Base-by-base conservation (phyloP, 768 basidiomycete species). In the Macrolepiota albuminosa region DNA sequence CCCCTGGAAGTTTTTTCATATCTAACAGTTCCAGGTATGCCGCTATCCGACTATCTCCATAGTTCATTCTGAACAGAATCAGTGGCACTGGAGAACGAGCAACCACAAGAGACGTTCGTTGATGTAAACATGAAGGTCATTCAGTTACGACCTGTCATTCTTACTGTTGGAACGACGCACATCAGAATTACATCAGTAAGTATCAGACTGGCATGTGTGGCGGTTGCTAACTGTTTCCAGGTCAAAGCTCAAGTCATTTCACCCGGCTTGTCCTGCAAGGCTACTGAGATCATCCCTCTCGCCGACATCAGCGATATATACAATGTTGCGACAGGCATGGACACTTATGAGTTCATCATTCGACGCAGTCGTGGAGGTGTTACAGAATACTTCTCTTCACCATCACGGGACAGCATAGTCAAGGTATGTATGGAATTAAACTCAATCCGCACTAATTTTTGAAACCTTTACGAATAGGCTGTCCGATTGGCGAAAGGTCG, bases 301-400 rank as follows among this genome's bases (percentile, higher is more conserved):
- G 73, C 81, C 4, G 93, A 95, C 60, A 82, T 97, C 63, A 92
- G 91, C 72, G 94, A 97, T 65, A 83, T 92, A 1, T 90, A 93
- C 72, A 89, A 89, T 48, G 85, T 93, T 24, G 84, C 86, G 2
- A 89, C 86, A 16, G 89, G 89, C 7, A 82, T 85, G 16, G 90
- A 93, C 58, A 70, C 72, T 24, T 77, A 87, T 57, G 90, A 94
- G 67, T 94, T 95, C 67, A 88, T 93, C 61, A 85, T 94, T 61
- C 82, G 92, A 47, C 81, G 88, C 48, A 84, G 82, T 59, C 79
- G 82, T 60, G 88, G 90, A 61, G 87, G 86, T 5, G 77, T 82
- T 9, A 91, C 88, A 0, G 75, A 88, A 43, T 92, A 91, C 66
- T 92, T 93, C 69, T 85, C 87, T 11, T 91, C 91, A 0, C 76